Percentiles rank a stretch among this genome's conserved stretches.
Evolutionary conservation across 2,329 filamentous ascomycete species (phyloP).

Genomic region (Botrytis deweyae): DNA sequence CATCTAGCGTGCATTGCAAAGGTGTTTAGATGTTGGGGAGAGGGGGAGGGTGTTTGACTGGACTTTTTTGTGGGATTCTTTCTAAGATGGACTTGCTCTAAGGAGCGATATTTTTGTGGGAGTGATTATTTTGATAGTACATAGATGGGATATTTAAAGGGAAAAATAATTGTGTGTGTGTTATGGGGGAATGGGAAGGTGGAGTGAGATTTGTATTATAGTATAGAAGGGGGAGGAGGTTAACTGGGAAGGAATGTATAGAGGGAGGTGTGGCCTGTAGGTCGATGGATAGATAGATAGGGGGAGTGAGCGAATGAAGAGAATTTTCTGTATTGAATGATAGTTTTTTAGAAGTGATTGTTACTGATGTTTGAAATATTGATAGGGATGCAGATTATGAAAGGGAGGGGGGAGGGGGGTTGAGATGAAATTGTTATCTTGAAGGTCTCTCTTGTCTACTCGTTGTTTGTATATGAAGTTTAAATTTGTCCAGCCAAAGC

Average conservation of each 20-base stretch:
- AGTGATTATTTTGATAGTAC: neutral
- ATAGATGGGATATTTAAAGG: neutral
- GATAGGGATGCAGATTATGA: no score
- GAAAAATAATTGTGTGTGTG: neutral
- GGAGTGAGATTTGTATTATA: neutral
- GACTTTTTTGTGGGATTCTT: neutral
- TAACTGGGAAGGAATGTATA: neutral
- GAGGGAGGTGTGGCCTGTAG: neutral
- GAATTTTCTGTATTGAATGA: neutral
- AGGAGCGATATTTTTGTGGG: neutral
- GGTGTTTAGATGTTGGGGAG: constrained; percentile 8
- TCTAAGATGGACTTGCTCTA: neutral
- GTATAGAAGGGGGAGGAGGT: neutral
- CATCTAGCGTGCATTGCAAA: constrained; percentile 7
- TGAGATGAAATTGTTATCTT: no score
- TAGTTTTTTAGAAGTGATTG: neutral
- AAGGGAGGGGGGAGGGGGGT: no score
- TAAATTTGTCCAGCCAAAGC: no score
- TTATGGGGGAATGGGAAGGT: neutral
- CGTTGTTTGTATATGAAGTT: no score
- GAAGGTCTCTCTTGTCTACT: no score
- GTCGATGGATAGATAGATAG: neutral
- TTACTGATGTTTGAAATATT: no score
- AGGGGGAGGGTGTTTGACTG: neutral
- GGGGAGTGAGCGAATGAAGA: neutral